phyloP scores from a whole-genome alignment of 441 rosid genomes.

The Populus hybrid region DNA sequence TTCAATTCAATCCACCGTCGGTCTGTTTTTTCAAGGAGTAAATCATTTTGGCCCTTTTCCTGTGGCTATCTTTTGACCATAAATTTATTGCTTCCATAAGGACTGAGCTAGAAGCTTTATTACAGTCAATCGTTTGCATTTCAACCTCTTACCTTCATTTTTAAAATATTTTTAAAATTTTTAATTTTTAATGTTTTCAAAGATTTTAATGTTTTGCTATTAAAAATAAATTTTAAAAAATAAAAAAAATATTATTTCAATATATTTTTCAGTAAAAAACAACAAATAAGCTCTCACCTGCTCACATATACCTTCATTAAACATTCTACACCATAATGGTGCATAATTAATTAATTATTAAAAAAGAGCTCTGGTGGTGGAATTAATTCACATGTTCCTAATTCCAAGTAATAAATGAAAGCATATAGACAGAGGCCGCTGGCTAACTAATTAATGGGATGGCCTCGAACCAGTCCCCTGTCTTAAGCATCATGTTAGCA shows the following conservation, averaged over 20 bases:
- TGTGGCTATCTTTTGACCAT: not conserved
- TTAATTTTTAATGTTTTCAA: no score
- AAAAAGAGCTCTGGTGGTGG: not conserved
- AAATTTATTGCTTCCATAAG: not conserved
- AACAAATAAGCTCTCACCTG: no score
- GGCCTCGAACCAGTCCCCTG: no score
- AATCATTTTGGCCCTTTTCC: not conserved
- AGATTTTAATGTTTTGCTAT: not conserved
- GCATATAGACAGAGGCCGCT: not conserved
- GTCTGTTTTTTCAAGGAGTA: not conserved
- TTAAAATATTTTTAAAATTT: no score
- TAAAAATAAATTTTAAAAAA: no score
- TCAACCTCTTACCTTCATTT: not conserved
- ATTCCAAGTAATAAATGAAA: not conserved
- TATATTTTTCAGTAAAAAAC: no score
- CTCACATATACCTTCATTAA: no score
- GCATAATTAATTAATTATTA: no score
- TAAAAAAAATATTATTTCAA: no score
- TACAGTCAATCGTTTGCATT: not conserved
- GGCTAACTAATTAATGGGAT: no score
- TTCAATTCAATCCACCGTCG: slow-evolving; percentile 17
- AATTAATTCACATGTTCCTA: not conserved
- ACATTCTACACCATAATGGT: no score
- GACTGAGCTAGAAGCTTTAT: not conserved
- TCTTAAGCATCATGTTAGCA: no score